Evolutionary conservation across 495 filamentous ascomycete species (phyloP).

Genomic region (Trichoderma asperelloides): DNA sequence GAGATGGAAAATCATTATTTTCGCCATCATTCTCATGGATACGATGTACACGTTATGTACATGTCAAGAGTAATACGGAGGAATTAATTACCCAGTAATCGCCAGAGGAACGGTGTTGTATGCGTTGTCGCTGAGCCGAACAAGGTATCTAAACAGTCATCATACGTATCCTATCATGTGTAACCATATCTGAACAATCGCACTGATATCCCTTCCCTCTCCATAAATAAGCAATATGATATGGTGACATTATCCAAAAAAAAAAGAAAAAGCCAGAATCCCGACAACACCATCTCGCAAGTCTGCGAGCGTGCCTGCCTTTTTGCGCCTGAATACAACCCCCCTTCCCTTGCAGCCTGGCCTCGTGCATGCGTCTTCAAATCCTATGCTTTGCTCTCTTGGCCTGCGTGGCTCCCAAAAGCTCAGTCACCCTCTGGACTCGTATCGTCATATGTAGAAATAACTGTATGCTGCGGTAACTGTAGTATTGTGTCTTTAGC

Average conservation of each 20-base stretch:
- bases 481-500: neutral
- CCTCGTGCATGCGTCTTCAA: neutral
- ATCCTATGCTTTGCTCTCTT: neutral
- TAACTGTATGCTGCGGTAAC: constrained; percentile 18
- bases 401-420: constrained; percentile 19
- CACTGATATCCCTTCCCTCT: neutral
- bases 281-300: neutral
- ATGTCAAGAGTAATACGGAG: neutral
- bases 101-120: neutral
- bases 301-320: neutral
- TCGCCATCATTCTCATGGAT: neutral
- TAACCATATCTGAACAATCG: neutral
- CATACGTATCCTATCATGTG: neutral
- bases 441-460: neutral
- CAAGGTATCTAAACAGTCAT: neutral
- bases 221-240: neutral
- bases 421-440: constrained; percentile 21
- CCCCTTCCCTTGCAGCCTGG: neutral
- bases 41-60: neutral
- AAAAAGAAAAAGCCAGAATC: too few relatives aligned
- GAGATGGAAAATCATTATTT: neutral
- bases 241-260: neutral
- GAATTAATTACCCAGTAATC: neutral
- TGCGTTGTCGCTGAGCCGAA: neutral
- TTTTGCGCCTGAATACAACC: neutral